These are phyloP conservation scores for Knufia fluminis DNA, from an alignment of 2,329 filamentous ascomycete species.

Conservation along the genomic window DNA sequence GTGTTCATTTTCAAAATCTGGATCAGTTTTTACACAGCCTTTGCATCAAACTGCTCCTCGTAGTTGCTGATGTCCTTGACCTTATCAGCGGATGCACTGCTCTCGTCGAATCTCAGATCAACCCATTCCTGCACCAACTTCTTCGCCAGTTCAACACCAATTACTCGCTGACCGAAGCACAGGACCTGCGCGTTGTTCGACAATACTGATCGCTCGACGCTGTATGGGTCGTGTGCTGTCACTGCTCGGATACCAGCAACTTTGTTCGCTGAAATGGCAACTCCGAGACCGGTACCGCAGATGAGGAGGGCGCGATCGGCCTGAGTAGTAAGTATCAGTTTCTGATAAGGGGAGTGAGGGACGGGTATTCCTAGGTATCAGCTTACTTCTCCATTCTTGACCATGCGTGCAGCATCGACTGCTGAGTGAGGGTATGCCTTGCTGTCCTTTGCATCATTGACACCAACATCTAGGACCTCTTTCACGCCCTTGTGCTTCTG, in stretches of 20 bases:
- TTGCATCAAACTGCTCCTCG: slow-evolving; percentile 28
- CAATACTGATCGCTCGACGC: slow-evolving; percentile 67
- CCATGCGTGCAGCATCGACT: slow-evolving; percentile 56
- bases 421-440: slow-evolving; percentile 75
- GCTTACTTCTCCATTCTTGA: slow-evolving; percentile 34
- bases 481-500: slow-evolving; percentile 57
- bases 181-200: slow-evolving; percentile 83
- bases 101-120: slow-evolving; percentile 67
- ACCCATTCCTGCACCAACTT: slow-evolving; percentile 73
- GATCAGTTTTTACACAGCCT: not conserved
- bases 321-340: too few species aligned
- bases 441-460: slow-evolving; percentile 57
- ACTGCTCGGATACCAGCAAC: slow-evolving; percentile 77
- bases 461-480: slow-evolving; percentile 65
- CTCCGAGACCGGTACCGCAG: slow-evolving; percentile 78
- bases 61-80: slow-evolving; percentile 41
- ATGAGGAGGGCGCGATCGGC: slow-evolving; percentile 72
- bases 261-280: slow-evolving; percentile 85
- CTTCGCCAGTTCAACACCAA: slow-evolving; percentile 71
- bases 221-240: slow-evolving; percentile 79
- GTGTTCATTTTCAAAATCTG: too few species aligned
- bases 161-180: slow-evolving; percentile 75
- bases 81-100: slow-evolving; percentile 54
- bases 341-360: too few species aligned
- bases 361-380: too few species aligned